phyloP scores from a whole-genome alignment of 169 alveolate species.

The Perkinsus olseni region DNA sequence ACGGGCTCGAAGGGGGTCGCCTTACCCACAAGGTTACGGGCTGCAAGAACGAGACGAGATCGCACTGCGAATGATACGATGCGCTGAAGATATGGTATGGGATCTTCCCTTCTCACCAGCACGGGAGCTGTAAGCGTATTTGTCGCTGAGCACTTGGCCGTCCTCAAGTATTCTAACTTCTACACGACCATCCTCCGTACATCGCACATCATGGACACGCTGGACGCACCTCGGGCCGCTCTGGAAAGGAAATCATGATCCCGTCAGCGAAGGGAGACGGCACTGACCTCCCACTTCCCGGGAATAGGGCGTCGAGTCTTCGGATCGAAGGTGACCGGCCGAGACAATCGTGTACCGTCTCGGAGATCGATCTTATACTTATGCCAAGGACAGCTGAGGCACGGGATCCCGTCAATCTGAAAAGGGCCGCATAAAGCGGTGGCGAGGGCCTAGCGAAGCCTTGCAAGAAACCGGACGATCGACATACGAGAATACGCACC shows the following conservation, averaged over 20 bases:
- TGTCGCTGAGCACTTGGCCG: background rate
- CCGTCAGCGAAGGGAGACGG: background rate
- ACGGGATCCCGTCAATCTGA: background rate
- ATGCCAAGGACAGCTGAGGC: background rate
- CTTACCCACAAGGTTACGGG: background rate
- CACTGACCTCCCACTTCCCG: background rate
- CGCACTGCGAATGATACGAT: too few species aligned
- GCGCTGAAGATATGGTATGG: too few species aligned
- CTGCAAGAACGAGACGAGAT: background rate
- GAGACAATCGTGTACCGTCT: background rate
- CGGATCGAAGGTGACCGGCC: background rate
- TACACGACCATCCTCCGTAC: background rate
- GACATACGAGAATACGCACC: background rate
- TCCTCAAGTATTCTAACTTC: background rate
- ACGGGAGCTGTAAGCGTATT: background rate
- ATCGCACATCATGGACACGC: background rate
- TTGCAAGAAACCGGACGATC: too few species aligned
- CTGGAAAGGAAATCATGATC: background rate
- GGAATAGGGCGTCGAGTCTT: background rate
- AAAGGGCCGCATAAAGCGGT: background rate
- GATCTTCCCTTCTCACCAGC: background rate
- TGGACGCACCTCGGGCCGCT: background rate
- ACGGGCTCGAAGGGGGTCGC: background rate
- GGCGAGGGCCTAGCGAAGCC: too few species aligned
- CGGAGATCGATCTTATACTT: background rate